These are phyloP conservation scores for Leptographium lundbergii DNA, from an alignment of 2,329 filamentous ascomycete genomes.

Conservation along the genomic window DNA sequence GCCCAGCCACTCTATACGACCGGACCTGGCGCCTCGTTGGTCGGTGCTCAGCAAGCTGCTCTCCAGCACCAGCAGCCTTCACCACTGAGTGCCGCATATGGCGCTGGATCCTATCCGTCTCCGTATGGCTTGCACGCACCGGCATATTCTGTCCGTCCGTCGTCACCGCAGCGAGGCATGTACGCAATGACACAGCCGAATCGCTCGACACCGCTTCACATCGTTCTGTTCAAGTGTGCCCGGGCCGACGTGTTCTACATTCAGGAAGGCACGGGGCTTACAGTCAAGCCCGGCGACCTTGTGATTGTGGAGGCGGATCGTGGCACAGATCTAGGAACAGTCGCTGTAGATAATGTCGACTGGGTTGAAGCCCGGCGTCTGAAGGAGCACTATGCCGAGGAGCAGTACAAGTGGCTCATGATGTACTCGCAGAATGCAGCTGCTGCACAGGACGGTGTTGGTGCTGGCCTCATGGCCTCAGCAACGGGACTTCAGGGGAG, in stretches of 20 bases:
- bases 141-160: constrained; percentile 35
- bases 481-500: constrained; percentile 53
- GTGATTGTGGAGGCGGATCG: constrained; percentile 97
- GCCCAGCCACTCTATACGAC: constrained; percentile 6
- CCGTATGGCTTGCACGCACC: constrained; percentile 32
- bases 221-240: constrained; percentile 94
- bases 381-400: constrained; percentile 84
- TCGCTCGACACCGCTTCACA: constrained; percentile 62
- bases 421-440: constrained; percentile 83
- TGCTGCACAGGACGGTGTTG: constrained; percentile 45
- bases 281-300: constrained; percentile 80
- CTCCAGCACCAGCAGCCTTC: constrained; percentile 5
- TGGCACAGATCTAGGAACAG: constrained; percentile 87
- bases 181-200: constrained; percentile 49
- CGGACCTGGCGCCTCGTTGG: constrained; percentile 17
- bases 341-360: constrained; percentile 76
- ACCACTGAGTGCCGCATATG: neutral
- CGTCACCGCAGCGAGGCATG: constrained; percentile 49
- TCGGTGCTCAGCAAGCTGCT: constrained; percentile 19
- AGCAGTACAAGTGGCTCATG: constrained; percentile 98
- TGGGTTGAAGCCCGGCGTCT: constrained; percentile 78
- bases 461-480: constrained; percentile 50
- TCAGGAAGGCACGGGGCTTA: constrained; percentile 85
- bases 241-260: constrained; percentile 95
- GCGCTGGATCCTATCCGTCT: constrained; percentile 29